Base-by-base conservation (phyloP, 495 filamentous ascomycete genomes). In the Cenococcum geophilum region DNA sequence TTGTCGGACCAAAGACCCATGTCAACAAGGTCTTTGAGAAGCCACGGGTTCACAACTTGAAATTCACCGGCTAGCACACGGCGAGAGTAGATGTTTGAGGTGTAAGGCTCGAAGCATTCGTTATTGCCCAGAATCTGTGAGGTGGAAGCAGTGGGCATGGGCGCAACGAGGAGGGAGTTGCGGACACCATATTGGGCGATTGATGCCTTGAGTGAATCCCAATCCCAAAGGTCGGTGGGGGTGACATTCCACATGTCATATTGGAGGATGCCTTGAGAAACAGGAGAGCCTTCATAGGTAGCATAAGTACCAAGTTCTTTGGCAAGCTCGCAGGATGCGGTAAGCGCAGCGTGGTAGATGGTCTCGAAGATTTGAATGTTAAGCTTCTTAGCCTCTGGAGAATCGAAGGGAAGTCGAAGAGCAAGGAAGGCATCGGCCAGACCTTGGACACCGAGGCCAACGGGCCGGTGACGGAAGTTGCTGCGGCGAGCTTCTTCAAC, bases 361-460 rank as follows among this genome's bases (percentile, higher is more conserved):
- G 93, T 98, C 83, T 98, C 93, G 70, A 98, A 98, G 73, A 98
- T 97, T 75, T 97, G 91, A 68, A 87, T 92, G 81, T 98, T 98
- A 68, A 98, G 82, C 70, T 92, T 82, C 65, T 86, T 86, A 47
- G 93, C 93, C 77, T 96, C 89, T 18, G 89, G 82, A 0, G 95
- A 98, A 72, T 98, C 93, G 73, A 98, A 98, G 9, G 93, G 93
- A 78, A 95, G 80, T 70, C 95, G 93, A 58, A 98, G 86, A 57
- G 95, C 92, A 62, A 98, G 83, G 86, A 98, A 98, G 52, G 89
- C 89, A 81, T 98, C 93, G n/a, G 93, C 93, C 66, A 98, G 86
- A 80, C 93, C 93, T 76, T 96, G 93, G 66, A 98, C 93, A 81
- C 93, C 93, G 45, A 98, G 82, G 71, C 89, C 93, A 72, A 98